phyloP scores from a whole-genome alignment of 2,329 filamentous ascomycete genomes.

The Dothideomycetes sp. region DNA sequence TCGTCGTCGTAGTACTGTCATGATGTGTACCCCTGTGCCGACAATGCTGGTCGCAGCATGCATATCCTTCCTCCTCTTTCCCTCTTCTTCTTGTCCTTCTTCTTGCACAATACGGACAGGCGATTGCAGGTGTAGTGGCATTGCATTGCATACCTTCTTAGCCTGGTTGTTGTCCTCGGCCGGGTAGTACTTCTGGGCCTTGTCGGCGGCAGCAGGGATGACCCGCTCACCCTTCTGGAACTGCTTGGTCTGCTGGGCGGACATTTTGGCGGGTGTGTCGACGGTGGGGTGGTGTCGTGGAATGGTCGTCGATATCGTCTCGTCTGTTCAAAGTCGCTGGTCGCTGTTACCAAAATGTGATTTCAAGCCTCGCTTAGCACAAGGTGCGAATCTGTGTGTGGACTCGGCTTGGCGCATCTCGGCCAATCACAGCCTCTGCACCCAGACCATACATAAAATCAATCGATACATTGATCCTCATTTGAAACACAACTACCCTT shows the following conservation, averaged over 20 bases:
- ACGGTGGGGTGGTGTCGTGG: slow-evolving; percentile 10
- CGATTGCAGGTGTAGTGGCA: slow-evolving; percentile 29
- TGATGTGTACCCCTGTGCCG: background rate
- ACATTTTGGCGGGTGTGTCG: slow-evolving; percentile 14
- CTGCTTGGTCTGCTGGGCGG: slow-evolving; percentile 62
- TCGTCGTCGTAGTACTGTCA: no score
- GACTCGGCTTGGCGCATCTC: no score
- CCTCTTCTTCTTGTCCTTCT: background rate
- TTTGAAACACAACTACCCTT: no score
- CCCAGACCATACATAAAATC: no score
- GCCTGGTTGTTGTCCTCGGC: slow-evolving; percentile 79
- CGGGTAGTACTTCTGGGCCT: slow-evolving; percentile 99
- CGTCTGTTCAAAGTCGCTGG: slow-evolving; percentile 6
- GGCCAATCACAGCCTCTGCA: no score
- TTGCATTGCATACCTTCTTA: slow-evolving; percentile 83
- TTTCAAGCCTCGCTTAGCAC: no score
- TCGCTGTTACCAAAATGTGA: background rate
- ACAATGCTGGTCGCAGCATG: no score
- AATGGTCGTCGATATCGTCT: slow-evolving; percentile 8
- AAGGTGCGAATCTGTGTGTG: no score
- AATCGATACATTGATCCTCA: no score
- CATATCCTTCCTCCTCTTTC: no score
- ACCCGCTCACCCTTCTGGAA: slow-evolving; percentile 94
- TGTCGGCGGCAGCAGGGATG: slow-evolving; percentile 77
- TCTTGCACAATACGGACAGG: background rate